Base-by-base conservation (phyloP, 75 land plant genomes). In the Pseudotsuga menziesii region DNA sequence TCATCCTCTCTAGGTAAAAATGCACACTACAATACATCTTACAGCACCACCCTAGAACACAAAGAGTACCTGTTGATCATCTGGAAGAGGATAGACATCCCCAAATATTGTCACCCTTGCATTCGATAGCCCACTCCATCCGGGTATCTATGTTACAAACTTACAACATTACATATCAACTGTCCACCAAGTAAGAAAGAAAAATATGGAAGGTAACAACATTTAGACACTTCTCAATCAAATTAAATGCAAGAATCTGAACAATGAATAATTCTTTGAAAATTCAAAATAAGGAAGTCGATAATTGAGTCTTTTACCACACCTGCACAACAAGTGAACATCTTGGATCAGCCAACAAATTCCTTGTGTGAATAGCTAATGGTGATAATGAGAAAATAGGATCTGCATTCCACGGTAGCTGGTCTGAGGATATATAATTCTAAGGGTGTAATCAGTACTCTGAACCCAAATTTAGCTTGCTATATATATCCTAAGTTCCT, bases 291-390 rank as follows among this genome's bases (percentile, higher is more conserved):
- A 73, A 16, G 2, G n/a, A 58, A 32, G 60, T 74, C 25, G 17
- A 55, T 23, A 44, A 39, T 69, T 19, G 19, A 74, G 25, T 57
- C 22, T 27, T 26, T 22, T 26, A 79, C 69, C 56, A 17, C 79
- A 87, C 99, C 94, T 97, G 99, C 72, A 97, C 98, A 70, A 95
- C 98, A 78, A 97, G 91, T 39, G 99, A 86, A 78, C 99, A 97
- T 77, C 96, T 89, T 80, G 99, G 93, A 85, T 97, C 92, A 41
- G 89, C 98, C 59, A 92, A 82, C 61, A 97, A 82, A 80, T 97
- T 97, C 70, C 99, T 82, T 36, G 99, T 95, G 84, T 97, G 99
- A 56, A 97, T 97, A 26, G 98, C 99, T 79, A 97, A 79, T 16
- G 99, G 98, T 78, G 99, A 97, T 35, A 97, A 87, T 56, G 99